These are phyloP conservation scores for Hypoxylon fuscum DNA, from an alignment of 495 filamentous ascomycete species.

Conservation along the genomic window DNA sequence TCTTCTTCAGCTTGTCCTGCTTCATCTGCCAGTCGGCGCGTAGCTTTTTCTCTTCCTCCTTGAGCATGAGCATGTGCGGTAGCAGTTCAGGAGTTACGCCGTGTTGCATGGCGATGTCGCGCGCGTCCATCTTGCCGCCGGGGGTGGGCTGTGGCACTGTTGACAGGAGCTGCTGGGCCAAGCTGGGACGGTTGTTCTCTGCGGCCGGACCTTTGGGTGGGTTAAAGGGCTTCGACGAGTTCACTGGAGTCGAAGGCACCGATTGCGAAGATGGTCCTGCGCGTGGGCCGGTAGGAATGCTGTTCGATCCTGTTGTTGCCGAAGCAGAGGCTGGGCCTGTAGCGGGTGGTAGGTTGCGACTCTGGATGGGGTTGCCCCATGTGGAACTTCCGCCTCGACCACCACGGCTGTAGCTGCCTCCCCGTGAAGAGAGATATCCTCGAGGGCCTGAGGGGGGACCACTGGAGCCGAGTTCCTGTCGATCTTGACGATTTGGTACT, in stretches of 20 bases:
- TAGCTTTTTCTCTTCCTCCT: conserved; percentile 58
- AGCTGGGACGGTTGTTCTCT: conserved; percentile 46
- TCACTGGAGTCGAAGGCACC: conserved; percentile 36
- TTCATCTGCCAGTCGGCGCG: conserved; percentile 54
- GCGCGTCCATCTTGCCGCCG: conserved; percentile 54
- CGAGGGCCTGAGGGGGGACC: conserved; percentile 58
- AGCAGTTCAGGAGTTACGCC: conserved; percentile 53
- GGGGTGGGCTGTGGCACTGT: conserved; percentile 53
- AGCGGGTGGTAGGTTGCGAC: conserved; percentile 45
- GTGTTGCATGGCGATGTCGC: conserved; percentile 38
- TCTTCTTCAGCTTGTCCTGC: conserved; percentile 56
- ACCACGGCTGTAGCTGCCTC: conserved; percentile 48
- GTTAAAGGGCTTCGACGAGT: conserved; percentile 56
- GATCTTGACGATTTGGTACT: conserved; percentile 46
- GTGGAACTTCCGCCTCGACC: conserved; percentile 50
- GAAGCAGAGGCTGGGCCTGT: conserved; percentile 46
- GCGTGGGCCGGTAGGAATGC: conserved; percentile 57
- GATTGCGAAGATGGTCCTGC: conserved; percentile 41
- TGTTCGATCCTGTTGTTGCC: conserved; percentile 40
- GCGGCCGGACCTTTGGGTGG: conserved; percentile 59
- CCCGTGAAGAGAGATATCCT: conserved; percentile 52
- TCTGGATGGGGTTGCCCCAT: conserved; percentile 47
- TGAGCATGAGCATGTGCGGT: conserved; percentile 47
- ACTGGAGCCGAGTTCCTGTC: conserved; percentile 50
- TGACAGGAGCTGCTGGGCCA: conserved; percentile 52